Base-by-base conservation (phyloP, 345 rosid species). In the Hibiscus mutabilis region DNA sequence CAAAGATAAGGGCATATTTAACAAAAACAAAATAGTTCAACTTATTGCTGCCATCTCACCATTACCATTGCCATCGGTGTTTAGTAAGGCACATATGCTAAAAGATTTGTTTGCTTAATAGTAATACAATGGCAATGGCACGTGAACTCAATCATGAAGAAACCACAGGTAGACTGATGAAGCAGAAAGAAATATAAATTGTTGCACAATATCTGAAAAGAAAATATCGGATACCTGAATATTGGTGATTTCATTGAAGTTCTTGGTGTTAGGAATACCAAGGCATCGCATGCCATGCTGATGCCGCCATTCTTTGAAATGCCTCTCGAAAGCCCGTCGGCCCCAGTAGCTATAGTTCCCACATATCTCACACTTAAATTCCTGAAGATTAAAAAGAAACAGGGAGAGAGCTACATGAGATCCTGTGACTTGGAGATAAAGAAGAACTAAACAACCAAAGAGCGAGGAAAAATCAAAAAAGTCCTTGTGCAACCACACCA, bases 271-370 rank as follows among this genome's bases (percentile, higher is more conserved):
- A 47, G 99, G 99, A 71, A 96, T 96, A 73, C 97, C 98, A 64
- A 92, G 84, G 78, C 98, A 96, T 35, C 97, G 98, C 99, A 96
- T 96, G 59, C 99, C 99, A 76, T 96, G 99, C 74, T 96, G 99
- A 85, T 96, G 99, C 18, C 94, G 87, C 90, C 88, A 87, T 82
- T 96, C 99, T 88, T 96, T 92, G 78, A 96, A 96, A 80, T 96
- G 98, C 73, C 97, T 82, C 88, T 96, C 99, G 56, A 85, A 96
- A 67, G 97, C 99, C 74, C 99, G 85, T 35, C 98, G 89, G 4
- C 99, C 99, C 99, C 98, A 92, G 69, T 91, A 96, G 82, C 97
- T 91, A 75, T 84, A 86, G 84, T 92, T 87, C 60, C 99, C 97
- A 49, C 98, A 96, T 79, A 92, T 96, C 83, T 92, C 99, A 5